Base-by-base conservation (phyloP, 371 early-diverging fungal species). In the Funneliformis caledonium region DNA sequence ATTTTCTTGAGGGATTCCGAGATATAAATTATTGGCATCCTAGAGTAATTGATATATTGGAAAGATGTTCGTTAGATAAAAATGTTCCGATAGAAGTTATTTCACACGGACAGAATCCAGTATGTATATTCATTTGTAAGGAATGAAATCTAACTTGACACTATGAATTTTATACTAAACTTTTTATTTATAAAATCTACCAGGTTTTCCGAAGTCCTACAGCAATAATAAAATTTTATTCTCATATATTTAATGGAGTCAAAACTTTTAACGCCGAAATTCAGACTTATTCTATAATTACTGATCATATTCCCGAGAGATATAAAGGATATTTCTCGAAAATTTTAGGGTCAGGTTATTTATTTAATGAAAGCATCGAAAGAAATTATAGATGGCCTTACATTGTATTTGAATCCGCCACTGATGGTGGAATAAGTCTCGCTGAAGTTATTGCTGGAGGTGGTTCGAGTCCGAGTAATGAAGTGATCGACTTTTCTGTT, bases 221-320 rank as follows among this genome's bases (percentile, higher is more conserved):
- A 14, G 10, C 31, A 8, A 19, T 74, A 10, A 42, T 74, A 52
- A 74, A 74, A 42, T 74, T 74, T 59, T 74, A 74, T 31, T 74
- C 74, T 2, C 74, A 74, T 59, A 33, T 74, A 74, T 74, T 56
- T 74, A 59, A 74, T 74, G 74, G 74, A 14, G 12, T 74, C 12
- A 59, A 59, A 31, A 74, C 31, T 10, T 74, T 26, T 48, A 31
- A 48, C 7, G 22, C 37, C 11, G 74, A 74, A 31, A 56, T 9
- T n/a, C 26, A 26, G 4, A 10, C 56, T n/a, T 74, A 74, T 74
- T 74, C 52, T 16, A 12, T 56, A 37, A 74, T 74, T 11, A 74
- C 48, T 56, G n/a, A 50, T 26, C 31, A 74, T 6, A 26, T 52
- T 47, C 26, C 50, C 6, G 19, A 31, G n/a, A 42, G 56, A 56